phyloP scores from a whole-genome alignment of 1,284 basidiomycete genomes.

The Tilletia setariae region DNA sequence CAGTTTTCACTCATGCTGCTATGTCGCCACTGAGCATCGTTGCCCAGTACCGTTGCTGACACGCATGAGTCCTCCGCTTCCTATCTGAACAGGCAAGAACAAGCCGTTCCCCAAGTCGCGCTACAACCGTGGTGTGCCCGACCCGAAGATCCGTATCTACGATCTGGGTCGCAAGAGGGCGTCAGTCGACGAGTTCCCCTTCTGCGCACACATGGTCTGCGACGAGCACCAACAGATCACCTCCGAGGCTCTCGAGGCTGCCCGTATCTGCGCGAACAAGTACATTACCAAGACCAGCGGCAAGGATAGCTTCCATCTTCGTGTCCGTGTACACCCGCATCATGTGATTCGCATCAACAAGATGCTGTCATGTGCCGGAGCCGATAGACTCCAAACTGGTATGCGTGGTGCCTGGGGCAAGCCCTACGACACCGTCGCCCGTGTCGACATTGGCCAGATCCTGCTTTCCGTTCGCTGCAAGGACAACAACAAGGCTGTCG shows the following conservation, averaged over 20 bases:
- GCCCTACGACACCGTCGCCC: conserved; percentile 91
- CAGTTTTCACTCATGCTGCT: background rate
- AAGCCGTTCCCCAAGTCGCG: conserved; percentile 57
- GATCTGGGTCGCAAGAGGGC: conserved; percentile 94
- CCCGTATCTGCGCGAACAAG: conserved; percentile 99
- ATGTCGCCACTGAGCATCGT: background rate
- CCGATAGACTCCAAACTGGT: conserved; percentile 92
- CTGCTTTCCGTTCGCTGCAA: conserved; percentile 93
- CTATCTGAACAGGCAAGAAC: conserved; percentile 19
- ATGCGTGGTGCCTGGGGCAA: conserved; percentile 99
- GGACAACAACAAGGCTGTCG: conserved; percentile 79
- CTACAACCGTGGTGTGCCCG: conserved; percentile 80
- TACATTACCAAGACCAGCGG: conserved; percentile 97
- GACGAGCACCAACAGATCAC: conserved; percentile 98
- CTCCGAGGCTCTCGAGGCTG: conserved; percentile 92
- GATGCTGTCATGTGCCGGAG: conserved; percentile 98
- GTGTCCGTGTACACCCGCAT: conserved; percentile 87
- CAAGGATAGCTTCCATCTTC: conserved; percentile 98
- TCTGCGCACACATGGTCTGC: conserved; percentile 80
- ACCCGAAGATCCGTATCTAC: conserved; percentile 56
- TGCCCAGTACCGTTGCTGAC: background rate
- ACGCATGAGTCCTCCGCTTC: background rate
- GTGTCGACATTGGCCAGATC: conserved; percentile 95
- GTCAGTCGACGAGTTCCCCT: conserved; percentile 84
- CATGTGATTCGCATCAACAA: conserved; percentile 96